Evolutionary conservation across 768 basidiomycete species (phyloP).

Genomic region (Pluteus cervinus): DNA sequence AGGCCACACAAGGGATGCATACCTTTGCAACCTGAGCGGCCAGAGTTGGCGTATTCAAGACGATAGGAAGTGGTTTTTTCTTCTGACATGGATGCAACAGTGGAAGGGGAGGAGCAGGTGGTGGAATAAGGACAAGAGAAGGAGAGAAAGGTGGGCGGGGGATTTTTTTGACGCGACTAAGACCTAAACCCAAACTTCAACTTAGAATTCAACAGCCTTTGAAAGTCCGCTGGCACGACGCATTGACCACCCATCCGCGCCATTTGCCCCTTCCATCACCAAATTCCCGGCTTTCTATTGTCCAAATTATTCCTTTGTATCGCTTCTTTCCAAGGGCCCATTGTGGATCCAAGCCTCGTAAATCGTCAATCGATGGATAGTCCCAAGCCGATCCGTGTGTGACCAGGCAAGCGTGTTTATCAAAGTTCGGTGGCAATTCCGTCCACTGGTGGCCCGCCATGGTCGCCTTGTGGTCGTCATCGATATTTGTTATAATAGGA

Average conservation of each 20-base stretch:
- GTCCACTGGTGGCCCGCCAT: too few species aligned
- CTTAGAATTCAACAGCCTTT: conserved; percentile 26
- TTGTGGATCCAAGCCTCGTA: too few species aligned
- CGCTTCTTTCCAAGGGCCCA: too few species aligned
- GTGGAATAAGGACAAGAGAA: conserved; percentile 19
- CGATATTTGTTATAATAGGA: too few species aligned
- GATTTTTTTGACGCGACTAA: conserved; percentile 28
- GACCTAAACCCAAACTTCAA: conserved; percentile 16
- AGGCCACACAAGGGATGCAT: conserved; percentile 21
- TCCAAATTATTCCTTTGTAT: too few species aligned
- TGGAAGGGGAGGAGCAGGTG: conserved; percentile 6
- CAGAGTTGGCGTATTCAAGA: conserved; percentile 67
- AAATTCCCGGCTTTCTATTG: too few species aligned
- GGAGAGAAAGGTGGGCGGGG: conserved; percentile 15
- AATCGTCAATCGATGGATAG: too few species aligned
- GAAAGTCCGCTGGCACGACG: conserved; percentile 41
- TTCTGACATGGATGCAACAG: conserved; percentile 34
- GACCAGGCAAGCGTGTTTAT: too few species aligned
- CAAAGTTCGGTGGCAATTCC: too few species aligned
- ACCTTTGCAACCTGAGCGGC: conserved; percentile 79
- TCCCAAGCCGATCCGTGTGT: too few species aligned
- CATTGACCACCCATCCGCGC: conserved; percentile 45
- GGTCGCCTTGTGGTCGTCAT: too few species aligned
- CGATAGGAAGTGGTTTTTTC: conserved; percentile 68
- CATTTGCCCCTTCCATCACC: too few species aligned